These are phyloP conservation scores for Trichophyton benhamiae DNA, from an alignment of 2,329 filamentous ascomycete genomes.

Conservation along the genomic window DNA sequence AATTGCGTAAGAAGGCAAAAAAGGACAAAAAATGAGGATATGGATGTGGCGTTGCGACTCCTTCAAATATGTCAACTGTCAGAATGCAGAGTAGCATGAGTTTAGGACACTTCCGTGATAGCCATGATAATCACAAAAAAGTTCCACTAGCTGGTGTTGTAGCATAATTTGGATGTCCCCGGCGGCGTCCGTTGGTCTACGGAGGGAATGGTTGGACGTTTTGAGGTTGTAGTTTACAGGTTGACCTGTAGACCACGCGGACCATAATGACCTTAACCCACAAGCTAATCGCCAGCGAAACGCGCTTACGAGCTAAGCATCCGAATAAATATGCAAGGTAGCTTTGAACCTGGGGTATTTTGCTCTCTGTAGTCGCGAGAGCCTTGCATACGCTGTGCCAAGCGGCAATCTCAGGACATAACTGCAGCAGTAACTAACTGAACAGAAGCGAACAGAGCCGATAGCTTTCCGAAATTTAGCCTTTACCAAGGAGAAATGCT, in stretches of 20 bases:
- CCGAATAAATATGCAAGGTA: not conserved
- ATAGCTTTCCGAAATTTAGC: not conserved
- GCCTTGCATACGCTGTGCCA: not conserved
- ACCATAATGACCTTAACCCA: not conserved
- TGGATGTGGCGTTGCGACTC: not conserved
- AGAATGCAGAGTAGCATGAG: not conserved
- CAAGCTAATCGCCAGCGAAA: not conserved
- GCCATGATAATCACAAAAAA: not conserved
- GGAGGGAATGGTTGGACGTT: not conserved
- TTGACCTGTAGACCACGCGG: not conserved
- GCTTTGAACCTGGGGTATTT: not conserved
- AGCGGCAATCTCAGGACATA: not conserved
- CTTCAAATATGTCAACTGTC: not conserved
- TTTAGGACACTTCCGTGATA: not conserved
- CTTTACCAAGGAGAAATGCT: not conserved
- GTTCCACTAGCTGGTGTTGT: not conserved
- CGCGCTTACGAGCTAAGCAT: constrained; percentile 3
- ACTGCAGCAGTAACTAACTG: no score
- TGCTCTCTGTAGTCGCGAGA: not conserved
- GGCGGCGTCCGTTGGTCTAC: not conserved
- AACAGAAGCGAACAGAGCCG: not conserved
- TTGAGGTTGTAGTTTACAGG: not conserved
- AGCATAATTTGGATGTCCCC: not conserved
- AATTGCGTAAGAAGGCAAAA: not conserved
- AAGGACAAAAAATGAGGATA: not conserved